Evolutionary conservation across 1,284 basidiomycete species (phyloP).

Genomic region (Fomitiporia mediterranea): DNA sequence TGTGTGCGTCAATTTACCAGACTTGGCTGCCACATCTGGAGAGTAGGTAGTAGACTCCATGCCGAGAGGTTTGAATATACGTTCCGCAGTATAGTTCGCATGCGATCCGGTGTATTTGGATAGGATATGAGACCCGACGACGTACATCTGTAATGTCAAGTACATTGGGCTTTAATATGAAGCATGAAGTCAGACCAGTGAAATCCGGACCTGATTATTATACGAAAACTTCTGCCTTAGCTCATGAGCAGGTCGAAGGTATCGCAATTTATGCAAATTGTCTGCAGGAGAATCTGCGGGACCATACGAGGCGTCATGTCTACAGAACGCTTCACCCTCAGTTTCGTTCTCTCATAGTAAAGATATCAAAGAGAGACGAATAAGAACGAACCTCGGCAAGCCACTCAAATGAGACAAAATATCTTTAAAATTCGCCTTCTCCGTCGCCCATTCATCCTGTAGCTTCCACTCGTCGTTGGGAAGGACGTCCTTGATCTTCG

Average conservation of each 20-base stretch:
- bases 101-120: constrained; percentile 31
- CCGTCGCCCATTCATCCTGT: constrained; percentile 32
- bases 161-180: neutral
- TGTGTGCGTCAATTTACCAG: constrained; percentile 33
- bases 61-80: constrained; percentile 39
- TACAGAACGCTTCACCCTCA: neutral
- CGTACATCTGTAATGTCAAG: constrained; percentile 29
- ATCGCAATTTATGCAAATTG: constrained; percentile 25
- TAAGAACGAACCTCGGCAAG: constrained; percentile 21
- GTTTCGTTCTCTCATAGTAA: neutral
- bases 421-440: constrained; percentile 36
- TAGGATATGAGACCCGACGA: constrained; percentile 35
- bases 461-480: constrained; percentile 38
- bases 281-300: constrained; percentile 11
- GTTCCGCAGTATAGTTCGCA: constrained; percentile 36
- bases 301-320: constrained; percentile 15
- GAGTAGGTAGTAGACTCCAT: constrained; percentile 44
- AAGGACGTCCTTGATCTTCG: constrained; percentile 37
- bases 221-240: constrained; percentile 40
- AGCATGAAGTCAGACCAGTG: neutral
- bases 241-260: constrained; percentile 37
- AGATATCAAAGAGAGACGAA: neutral
- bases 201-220: constrained; percentile 37
- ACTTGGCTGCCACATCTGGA: constrained; percentile 32
- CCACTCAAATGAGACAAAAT: constrained; percentile 27